Evolutionary conservation across 192 early-diverging fungal species (phyloP).

Genomic region (Entrophospora sp.): DNA sequence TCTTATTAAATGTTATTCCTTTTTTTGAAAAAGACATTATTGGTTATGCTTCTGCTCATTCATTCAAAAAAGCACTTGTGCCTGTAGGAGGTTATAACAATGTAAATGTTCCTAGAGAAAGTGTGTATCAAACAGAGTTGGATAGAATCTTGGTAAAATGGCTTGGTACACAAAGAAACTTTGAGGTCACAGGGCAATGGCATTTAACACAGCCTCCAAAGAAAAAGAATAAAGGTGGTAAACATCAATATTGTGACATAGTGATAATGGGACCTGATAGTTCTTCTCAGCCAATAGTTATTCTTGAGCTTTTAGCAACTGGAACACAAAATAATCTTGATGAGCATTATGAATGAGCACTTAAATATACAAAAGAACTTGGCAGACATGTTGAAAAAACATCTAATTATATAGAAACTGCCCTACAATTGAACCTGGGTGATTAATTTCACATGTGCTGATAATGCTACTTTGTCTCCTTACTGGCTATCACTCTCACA

Average conservation of each 20-base stretch:
- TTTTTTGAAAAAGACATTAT: slow-evolving; percentile 23
- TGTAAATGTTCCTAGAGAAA: neutral
- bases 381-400: no score
- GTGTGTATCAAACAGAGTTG: neutral
- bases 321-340: neutral
- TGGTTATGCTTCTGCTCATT: neutral
- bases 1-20: slow-evolving; percentile 9
- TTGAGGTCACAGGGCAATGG: neutral
- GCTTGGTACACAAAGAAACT: neutral
- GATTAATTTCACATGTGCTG: slow-evolving; percentile 11
- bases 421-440: neutral
- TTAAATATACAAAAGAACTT: slow-evolving; percentile 4
- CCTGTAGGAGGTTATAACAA: neutral
- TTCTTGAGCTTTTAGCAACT: slow-evolving; percentile 13
- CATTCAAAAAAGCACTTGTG: slow-evolving; percentile 16
- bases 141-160: slow-evolving; percentile 4
- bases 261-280: neutral
- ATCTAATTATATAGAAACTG: no score
- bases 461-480: neutral
- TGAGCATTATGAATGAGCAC: neutral
- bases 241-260: neutral
- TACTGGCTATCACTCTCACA: neutral
- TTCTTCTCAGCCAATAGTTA: neutral
- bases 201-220: no score
- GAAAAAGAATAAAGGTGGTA: neutral